phyloP scores from a whole-genome alignment of 2,329 filamentous ascomycete genomes.

The Beauveria caledonica region DNA sequence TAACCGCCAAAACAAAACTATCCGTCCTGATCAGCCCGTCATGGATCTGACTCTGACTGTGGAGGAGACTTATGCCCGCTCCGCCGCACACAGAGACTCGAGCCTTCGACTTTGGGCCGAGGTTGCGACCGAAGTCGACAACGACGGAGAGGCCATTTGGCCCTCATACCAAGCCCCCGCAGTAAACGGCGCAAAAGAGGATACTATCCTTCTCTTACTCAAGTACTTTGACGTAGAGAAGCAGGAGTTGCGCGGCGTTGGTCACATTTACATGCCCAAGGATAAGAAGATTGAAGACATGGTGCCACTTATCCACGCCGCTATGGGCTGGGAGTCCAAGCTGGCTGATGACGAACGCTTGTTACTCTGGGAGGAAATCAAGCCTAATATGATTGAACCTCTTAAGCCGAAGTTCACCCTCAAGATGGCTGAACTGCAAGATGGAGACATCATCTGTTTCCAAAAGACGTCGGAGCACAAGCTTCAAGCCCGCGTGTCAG shows the following conservation, averaged over 20 bases:
- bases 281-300: constrained; percentile 84
- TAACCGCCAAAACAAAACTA: constrained; percentile 95
- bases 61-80: constrained; percentile 55
- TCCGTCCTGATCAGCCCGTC: constrained; percentile 81
- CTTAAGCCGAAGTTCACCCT: constrained; percentile 89
- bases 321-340: constrained; percentile 80
- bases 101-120: constrained; percentile 84
- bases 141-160: constrained; percentile 66
- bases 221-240: constrained; percentile 80
- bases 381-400: constrained; percentile 91
- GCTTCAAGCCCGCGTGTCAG: constrained; percentile 23
- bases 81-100: constrained; percentile 55
- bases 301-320: constrained; percentile 64
- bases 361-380: constrained; percentile 91
- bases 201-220: constrained; percentile 74
- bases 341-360: constrained; percentile 54
- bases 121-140: constrained; percentile 55
- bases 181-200: constrained; percentile 50
- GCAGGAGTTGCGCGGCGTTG: constrained; percentile 68
- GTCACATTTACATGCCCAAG: constrained; percentile 80
- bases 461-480: constrained; percentile 55
- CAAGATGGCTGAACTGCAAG: constrained; percentile 86
- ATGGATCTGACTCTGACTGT: constrained; percentile 68
- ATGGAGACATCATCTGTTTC: constrained; percentile 95
- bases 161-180: constrained; percentile 52